These are phyloP conservation scores for Singerocomus rubriflavus DNA, from an alignment of 1,284 basidiomycete genomes.

Conservation along the genomic window DNA sequence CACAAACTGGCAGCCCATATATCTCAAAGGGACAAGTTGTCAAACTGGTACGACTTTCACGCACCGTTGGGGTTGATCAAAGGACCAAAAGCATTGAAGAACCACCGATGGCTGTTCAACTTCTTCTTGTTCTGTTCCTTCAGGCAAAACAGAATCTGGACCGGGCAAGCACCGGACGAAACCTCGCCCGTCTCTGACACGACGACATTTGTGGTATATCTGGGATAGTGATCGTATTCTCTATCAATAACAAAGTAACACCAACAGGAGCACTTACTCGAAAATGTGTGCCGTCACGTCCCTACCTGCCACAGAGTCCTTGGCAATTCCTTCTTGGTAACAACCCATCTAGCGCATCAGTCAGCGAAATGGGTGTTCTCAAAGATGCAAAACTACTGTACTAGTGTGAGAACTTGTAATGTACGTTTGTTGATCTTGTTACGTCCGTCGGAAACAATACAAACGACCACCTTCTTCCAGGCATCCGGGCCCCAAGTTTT, in stretches of 20 bases:
- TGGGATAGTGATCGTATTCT: conserved; percentile 30
- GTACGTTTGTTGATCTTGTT: conserved; percentile 89
- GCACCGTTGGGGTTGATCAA: conserved; percentile 79
- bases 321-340: conserved; percentile 95
- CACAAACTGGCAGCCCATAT: conserved; percentile 53
- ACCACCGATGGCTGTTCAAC: conserved; percentile 91
- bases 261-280: conserved; percentile 52
- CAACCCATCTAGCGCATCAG: conserved; percentile 73
- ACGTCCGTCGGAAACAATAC: conserved; percentile 88
- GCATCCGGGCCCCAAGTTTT: conserved; percentile 94
- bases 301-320: conserved; percentile 88
- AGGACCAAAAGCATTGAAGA: conserved; percentile 94
- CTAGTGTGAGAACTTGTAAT: conserved; percentile 75
- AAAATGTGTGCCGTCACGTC: conserved; percentile 94
- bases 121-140: conserved; percentile 98
- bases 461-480: conserved; percentile 96
- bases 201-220: conserved; percentile 77
- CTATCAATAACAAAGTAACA: not conserved
- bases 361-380: conserved; percentile 3
- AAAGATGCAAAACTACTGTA: conserved; percentile 27
- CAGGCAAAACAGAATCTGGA: conserved; percentile 92
- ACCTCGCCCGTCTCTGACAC: conserved; percentile 87
- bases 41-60: conserved; percentile 11
- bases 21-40: not conserved
- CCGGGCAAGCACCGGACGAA: conserved; percentile 75